Base-by-base conservation (phyloP, 306 rosid species). In the Dalbergia oliveri region DNA sequence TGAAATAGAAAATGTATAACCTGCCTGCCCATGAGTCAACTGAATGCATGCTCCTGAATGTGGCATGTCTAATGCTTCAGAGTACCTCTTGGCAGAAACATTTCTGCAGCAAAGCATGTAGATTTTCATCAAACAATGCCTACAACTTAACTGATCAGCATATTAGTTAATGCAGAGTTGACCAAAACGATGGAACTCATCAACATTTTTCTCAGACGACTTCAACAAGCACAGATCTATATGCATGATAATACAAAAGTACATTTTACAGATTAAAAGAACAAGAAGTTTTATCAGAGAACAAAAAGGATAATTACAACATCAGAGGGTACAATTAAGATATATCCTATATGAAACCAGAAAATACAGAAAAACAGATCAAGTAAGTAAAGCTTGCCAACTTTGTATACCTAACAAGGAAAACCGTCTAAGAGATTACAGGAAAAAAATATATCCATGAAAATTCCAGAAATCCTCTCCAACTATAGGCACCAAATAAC, bases 11-110 rank as follows among this genome's bases (percentile, higher is more conserved):
- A 54, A 49, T 18, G 70, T 72, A 75, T 53, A 72, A 96, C 99
- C 99, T 96, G 99, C 99, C 99, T 96, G 99, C 60, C 81, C 92
- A 53, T 83, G 85, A 69, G 89, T 81, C 86, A 96, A 68, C 54
- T 96, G 99, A 70, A 84, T 70, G 93, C 97, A 90, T 44, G 97
- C 93, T 69, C 99, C 99, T 1, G 97, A 88, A 69, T 93, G 91
- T 75, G 91, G 88, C 75, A 93, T 80, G 85, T 90, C 98, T 87
- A 91, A 82, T 59, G 97, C 98, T 77, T 96, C 99, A 34, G 89
- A 54, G 84, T 70, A 86, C 89, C 93, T 91, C 83, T 93, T 79
- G 61, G 91, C 93, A 77, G 92, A 70, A 13, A 84, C 86, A 77
- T 96, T 93, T 87, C 99, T 93, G 94, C 81, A 84, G 79, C 45